Evolutionary conservation across 495 filamentous ascomycete species (phyloP), one percentile per base, ranked within the genome.

Genomic region (Aspergillus saccharolyticus): DNA sequence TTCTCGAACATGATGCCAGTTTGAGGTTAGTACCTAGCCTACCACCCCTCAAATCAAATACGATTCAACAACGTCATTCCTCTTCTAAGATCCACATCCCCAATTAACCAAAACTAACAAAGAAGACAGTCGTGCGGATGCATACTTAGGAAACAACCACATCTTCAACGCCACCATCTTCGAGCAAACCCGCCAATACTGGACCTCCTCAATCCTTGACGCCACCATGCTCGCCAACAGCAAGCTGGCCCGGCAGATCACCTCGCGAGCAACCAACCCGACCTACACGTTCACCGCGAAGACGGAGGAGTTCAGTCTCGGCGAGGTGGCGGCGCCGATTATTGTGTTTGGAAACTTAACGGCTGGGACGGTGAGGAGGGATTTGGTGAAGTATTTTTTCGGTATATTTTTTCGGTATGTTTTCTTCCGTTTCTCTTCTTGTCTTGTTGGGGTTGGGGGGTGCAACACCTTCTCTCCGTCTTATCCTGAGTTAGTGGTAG

Each of bases 1-100:
- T 80, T 33, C 63, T 81, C 2, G 80, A 83, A 53, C 78, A 81
- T 48, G 80, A 82, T 61, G 78, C 66, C 6, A 80, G 77, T 54
- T 56, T 82, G 28, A 80, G 76, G 78, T 79, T 51, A 30, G 63
- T 67, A 39, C 7, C 19, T 18, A 19, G 28, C 14, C 42, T 1
- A 43, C 33, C 51, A 47, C 21, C n/a, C 49, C n/a, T n/a, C n/a
- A n/a, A n/a, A n/a, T n/a, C n/a, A n/a, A n/a, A n/a, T n/a, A n/a
- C n/a, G n/a, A n/a, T n/a, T n/a, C n/a, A n/a, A n/a, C n/a, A n/a
- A n/a, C n/a, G n/a, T n/a, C n/a, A n/a, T 47, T 57, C 44, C 20
- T 28, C 48, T 16, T 60, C 59, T 52, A 58, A 25, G n/a, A 1
- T 19, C 24, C 52, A 47, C n/a, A n/a, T n/a, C n/a, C n/a, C n/a